phyloP scores from a whole-genome alignment of 2,329 filamentous ascomycete genomes.

The Cylindrodendrum hubeiense region DNA sequence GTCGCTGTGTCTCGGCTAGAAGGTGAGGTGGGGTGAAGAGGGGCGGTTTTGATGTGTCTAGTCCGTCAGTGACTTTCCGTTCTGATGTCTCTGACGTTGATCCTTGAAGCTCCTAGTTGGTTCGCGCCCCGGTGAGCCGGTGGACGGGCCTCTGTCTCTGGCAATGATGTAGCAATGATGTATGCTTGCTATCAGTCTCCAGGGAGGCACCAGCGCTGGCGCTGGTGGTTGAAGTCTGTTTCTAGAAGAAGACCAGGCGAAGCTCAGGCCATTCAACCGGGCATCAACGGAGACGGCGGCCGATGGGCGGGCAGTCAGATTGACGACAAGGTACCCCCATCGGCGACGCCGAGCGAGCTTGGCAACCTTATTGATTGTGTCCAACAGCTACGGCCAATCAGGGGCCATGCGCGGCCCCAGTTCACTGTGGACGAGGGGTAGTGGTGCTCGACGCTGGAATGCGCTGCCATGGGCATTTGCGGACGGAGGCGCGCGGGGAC shows the following conservation, averaged over 20 bases:
- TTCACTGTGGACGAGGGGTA: conserved; percentile 24
- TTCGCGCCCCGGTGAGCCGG: conserved; percentile 8
- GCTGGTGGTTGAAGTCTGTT: conserved; percentile 27
- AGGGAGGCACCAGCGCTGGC: conserved; percentile 25
- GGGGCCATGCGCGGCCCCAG: conserved; percentile 13
- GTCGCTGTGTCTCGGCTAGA: conserved; percentile 26
- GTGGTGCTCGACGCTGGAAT: conserved; percentile 43
- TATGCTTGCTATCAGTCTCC: conserved; percentile 10
- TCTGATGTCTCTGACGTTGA: not conserved
- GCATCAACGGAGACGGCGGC: conserved; percentile 27
- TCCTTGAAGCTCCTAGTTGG: not conserved
- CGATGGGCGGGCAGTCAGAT: conserved; percentile 30
- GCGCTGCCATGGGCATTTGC: conserved; percentile 30
- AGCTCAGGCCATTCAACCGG: conserved; percentile 33
- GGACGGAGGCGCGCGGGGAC: conserved; percentile 31
- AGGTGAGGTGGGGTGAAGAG: conserved; percentile 15
- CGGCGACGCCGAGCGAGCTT: conserved; percentile 44
- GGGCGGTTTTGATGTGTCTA: conserved; percentile 11
- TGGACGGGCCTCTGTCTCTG: not conserved
- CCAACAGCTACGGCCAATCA: conserved; percentile 32
- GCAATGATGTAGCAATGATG: conserved; percentile 28
- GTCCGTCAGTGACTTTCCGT: not conserved
- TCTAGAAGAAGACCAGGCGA: conserved; percentile 33
- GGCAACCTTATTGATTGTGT: conserved; percentile 41
- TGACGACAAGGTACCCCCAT: conserved; percentile 38